These are phyloP conservation scores for Pseudohalonectria lignicola DNA, from an alignment of 2,329 filamentous ascomycete species.

Conservation along the genomic window DNA sequence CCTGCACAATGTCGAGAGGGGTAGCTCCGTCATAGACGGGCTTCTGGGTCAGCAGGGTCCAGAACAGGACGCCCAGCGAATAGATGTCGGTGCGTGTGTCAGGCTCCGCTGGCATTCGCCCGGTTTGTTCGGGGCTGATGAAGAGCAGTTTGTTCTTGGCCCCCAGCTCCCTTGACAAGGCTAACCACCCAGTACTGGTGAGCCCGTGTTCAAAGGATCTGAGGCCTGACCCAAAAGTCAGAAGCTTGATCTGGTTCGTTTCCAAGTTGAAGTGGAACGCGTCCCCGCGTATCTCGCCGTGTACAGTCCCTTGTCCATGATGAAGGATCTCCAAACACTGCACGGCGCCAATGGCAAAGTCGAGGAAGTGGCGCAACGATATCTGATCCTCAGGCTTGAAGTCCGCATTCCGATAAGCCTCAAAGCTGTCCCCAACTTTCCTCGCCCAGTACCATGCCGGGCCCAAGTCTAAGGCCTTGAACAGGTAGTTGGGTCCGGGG, in stretches of 20 bases:
- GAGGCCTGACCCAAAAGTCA: constrained; percentile 78
- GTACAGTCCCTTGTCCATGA: constrained; percentile 74
- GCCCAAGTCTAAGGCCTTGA: constrained; percentile 63
- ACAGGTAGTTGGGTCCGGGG: constrained; percentile 63
- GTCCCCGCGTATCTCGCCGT: constrained; percentile 84
- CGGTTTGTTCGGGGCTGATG: constrained; percentile 91
- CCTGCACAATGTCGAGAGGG: constrained; percentile 85
- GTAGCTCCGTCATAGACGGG: constrained; percentile 70
- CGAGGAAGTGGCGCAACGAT: constrained; percentile 66
- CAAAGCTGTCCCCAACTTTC: constrained; percentile 39
- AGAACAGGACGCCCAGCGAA: constrained; percentile 80
- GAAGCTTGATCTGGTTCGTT: constrained; percentile 61
- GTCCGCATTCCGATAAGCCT: constrained; percentile 27
- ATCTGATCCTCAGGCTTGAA: constrained; percentile 47
- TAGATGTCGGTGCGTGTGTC: constrained; percentile 92
- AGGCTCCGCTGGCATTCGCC: constrained; percentile 82
- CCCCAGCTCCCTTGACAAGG: constrained; percentile 70
- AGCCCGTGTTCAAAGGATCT: constrained; percentile 86
- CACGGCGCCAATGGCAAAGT: constrained; percentile 82
- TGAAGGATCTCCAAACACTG: constrained; percentile 86
- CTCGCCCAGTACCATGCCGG: constrained; percentile 56
- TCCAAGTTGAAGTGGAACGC: constrained; percentile 78
- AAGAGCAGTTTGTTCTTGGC: constrained; percentile 84
- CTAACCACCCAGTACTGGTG: constrained; percentile 75
- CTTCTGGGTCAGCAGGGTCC: constrained; percentile 70